phyloP scores from a whole-genome alignment of 2,329 filamentous ascomycete genomes.

The Chaetomium strumarium region DNA sequence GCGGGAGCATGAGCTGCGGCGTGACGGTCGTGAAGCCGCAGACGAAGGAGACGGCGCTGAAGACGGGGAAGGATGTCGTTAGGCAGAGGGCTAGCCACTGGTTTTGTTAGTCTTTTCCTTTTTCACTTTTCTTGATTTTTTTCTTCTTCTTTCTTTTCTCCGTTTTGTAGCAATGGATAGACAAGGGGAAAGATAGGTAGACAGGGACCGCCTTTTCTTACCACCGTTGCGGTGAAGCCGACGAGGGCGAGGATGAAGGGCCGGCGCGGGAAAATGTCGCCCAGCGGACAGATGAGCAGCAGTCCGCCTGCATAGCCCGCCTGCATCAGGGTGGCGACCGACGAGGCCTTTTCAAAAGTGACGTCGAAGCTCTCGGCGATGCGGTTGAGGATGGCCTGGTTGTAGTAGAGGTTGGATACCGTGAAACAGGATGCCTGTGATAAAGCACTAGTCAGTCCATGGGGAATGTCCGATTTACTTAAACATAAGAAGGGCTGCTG shows the following conservation, averaged over 20 bases:
- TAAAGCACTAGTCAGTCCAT: not conserved
- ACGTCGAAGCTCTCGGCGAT: constrained; percentile 67
- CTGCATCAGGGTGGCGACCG: constrained; percentile 70
- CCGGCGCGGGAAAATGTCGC: constrained; percentile 62
- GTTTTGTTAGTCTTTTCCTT: not conserved
- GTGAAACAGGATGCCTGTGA: constrained; percentile 54
- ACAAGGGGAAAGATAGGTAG: not conserved
- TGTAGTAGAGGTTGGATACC: constrained; percentile 78
- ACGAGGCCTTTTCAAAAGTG: constrained; percentile 58
- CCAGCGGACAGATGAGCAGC: constrained; percentile 68
- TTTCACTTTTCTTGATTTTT: too few species aligned
- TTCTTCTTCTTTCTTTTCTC: not conserved
- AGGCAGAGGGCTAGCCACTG: constrained; percentile 66
- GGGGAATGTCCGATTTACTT: not conserved
- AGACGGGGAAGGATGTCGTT: constrained; percentile 57
- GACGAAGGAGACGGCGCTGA: constrained; percentile 66
- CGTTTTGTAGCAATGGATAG: not conserved
- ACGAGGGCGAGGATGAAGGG: constrained; percentile 64
- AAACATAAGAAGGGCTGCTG: not conserved
- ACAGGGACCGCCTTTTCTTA: constrained; percentile 38
- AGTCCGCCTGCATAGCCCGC: constrained; percentile 72
- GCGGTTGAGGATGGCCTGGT: constrained; percentile 71
- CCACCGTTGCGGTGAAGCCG: constrained; percentile 61
- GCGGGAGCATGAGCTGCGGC: constrained; percentile 71
- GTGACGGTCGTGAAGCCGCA: constrained; percentile 75